phyloP scores from a whole-genome alignment of 2,329 filamentous ascomycete species.

The Thielaviopsis populi region DNA sequence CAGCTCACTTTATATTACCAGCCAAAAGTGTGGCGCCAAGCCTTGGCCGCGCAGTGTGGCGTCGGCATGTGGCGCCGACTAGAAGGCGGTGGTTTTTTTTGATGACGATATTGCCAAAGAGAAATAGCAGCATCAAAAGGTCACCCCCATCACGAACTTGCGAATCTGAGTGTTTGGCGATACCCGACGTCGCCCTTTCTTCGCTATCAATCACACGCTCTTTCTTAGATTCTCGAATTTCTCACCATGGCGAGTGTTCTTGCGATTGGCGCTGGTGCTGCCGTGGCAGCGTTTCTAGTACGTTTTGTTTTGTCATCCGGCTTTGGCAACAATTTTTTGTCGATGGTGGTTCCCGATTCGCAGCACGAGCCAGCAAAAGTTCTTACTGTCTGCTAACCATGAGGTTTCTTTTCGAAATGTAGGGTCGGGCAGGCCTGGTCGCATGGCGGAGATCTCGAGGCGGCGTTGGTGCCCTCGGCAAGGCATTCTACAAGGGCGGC shows the following conservation, averaged over 20 bases:
- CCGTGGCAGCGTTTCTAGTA: slow-evolving; percentile 39
- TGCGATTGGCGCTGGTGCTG: slow-evolving; percentile 33
- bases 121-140: not conserved
- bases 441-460: slow-evolving; percentile 72
- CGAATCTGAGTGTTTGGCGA: not conserved
- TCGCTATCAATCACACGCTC: not conserved
- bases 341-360: too few relatives aligned
- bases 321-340: not conserved
- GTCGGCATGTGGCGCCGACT: not conserved
- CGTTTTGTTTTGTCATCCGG: slow-evolving; percentile 16
- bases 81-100: slow-evolving; percentile 5
- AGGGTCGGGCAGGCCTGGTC: slow-evolving; percentile 87
- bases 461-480: slow-evolving; percentile 64
- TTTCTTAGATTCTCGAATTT: not conserved
- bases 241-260: slow-evolving; percentile 30
- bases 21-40: not conserved
- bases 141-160: not conserved
- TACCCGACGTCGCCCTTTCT: not conserved
- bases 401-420: slow-evolving; percentile 2
- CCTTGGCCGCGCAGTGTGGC: not conserved
- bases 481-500: slow-evolving; percentile 95
- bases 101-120: slow-evolving; percentile 14
- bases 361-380: too few relatives aligned
- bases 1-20: too few relatives aligned
- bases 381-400: slow-evolving; percentile 4